phyloP scores from a whole-genome alignment of 164 flowering plant genomes.

The grape (Vitis vinifera) region ASM3070453v1 NC_081822.1:10603501-10604000 shows the following conservation, averaged over 20 bases:
- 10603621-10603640: not conserved
- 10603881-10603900: not conserved
- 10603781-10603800: not conserved
- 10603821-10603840: no score
- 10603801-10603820: no score
- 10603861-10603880: not conserved
- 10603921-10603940: not conserved
- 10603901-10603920: not conserved
- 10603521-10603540: not conserved
- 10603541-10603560: not conserved
- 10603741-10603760: not conserved
- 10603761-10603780: not conserved
- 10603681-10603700: constrained; percentile 11
- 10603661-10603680: constrained; percentile 20
- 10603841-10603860: not conserved
- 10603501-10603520: not conserved
- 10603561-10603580: not conserved
- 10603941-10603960: not conserved
- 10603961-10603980: not conserved
- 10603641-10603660: not conserved
- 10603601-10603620: not conserved
- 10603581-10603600: not conserved
- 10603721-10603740: not conserved
- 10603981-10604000: not conserved
- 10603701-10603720: constrained; percentile 5